phyloP scores from a whole-genome alignment of 1,139 yeast genomes.

The Geotrichum reessii region DNA sequence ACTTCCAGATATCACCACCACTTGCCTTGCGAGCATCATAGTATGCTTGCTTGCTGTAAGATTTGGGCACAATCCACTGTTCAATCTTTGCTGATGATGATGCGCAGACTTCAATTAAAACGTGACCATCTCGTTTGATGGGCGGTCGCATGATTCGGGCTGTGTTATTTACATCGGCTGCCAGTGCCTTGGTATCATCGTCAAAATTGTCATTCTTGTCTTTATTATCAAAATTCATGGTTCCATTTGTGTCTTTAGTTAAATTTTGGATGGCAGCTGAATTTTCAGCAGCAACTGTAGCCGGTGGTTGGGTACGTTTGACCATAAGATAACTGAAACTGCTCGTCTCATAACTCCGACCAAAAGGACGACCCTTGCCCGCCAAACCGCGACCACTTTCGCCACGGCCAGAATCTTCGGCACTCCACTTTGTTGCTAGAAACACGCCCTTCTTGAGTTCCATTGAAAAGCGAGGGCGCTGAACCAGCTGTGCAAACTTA shows the following conservation, averaged over 20 bases:
- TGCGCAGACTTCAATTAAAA: slow-evolving; percentile 72
- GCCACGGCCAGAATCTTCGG: slow-evolving; percentile 38
- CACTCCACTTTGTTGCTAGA: slow-evolving; percentile 69
- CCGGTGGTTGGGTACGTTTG: slow-evolving; percentile 44
- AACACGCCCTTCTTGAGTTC: slow-evolving; percentile 80
- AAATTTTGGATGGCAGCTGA: not conserved
- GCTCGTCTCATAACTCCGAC: slow-evolving; percentile 67
- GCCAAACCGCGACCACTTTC: slow-evolving; percentile 41
- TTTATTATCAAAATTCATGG: slow-evolving; percentile 33
- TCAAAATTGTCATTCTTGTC: slow-evolving; percentile 28
- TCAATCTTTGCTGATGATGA: slow-evolving; percentile 66
- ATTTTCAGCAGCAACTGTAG: not conserved
- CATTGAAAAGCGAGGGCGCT: slow-evolving; percentile 68
- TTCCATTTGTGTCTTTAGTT: not conserved
- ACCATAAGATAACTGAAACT: slow-evolving; percentile 72
- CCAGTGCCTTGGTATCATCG: not conserved
- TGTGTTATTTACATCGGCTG: not conserved
- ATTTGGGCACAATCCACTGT: slow-evolving; percentile 81
- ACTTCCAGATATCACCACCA: slow-evolving; percentile 87
- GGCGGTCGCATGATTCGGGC: slow-evolving; percentile 71
- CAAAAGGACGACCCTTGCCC: slow-evolving; percentile 73
- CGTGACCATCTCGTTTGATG: slow-evolving; percentile 74
- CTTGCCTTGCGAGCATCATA: slow-evolving; percentile 84
- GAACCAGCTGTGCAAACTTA: slow-evolving; percentile 64
- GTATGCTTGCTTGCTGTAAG: slow-evolving; percentile 67